A percentile compares a stretch with the other conserved stretches of the same genome.
Conservation (phyloP, 495 filamentous ascomycete genomes). For the Aspergillus ellipticus region DNA sequence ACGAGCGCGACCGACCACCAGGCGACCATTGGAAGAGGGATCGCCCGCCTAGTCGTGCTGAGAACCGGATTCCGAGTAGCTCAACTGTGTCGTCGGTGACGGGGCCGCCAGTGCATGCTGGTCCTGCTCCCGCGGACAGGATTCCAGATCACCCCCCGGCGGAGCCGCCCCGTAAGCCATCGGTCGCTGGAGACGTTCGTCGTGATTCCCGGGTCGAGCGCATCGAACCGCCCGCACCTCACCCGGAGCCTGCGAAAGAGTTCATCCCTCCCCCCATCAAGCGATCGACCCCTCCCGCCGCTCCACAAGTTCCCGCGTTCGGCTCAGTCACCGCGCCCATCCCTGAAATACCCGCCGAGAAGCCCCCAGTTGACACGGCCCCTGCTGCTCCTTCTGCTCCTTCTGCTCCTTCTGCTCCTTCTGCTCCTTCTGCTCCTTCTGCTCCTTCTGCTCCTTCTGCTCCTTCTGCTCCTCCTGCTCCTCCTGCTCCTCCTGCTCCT, state of each 20-base stretch:
- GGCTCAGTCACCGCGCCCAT: slow-evolving; percentile 51
- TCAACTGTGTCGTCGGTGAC: slow-evolving; percentile 19
- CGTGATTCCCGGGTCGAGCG: slow-evolving; percentile 26
- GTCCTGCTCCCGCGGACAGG: slow-evolving; percentile 23
- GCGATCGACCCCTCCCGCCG: slow-evolving; percentile 67
- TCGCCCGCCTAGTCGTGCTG: slow-evolving; percentile 37
- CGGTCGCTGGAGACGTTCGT: slow-evolving; percentile 27
- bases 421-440: slow-evolving; percentile 33
- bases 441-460: slow-evolving; percentile 39
- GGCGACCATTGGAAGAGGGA: slow-evolving; percentile 56
- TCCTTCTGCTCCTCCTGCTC: too few species aligned
- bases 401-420: slow-evolving; percentile 33
- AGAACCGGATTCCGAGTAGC: slow-evolving; percentile 36
- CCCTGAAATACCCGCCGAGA: slow-evolving; percentile 24
- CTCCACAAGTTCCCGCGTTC: slow-evolving; percentile 79
- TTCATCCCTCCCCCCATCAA: slow-evolving; percentile 32
- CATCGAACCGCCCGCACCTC: slow-evolving; percentile 30
- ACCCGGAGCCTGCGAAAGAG: slow-evolving; percentile 40
- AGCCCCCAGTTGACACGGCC: slow-evolving; percentile 38
- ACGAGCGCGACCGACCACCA: slow-evolving; percentile 58
- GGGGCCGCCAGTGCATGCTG: slow-evolving; percentile 12
- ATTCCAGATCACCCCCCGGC: slow-evolving; percentile 26
- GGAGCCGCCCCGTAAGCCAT: slow-evolving; percentile 39
- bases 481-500: slow-evolving; percentile 34
- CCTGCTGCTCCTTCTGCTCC: slow-evolving; percentile 34